Conservation (phyloP, 2,329 filamentous ascomycete species). For the Graphilbum fragrans region DNA sequence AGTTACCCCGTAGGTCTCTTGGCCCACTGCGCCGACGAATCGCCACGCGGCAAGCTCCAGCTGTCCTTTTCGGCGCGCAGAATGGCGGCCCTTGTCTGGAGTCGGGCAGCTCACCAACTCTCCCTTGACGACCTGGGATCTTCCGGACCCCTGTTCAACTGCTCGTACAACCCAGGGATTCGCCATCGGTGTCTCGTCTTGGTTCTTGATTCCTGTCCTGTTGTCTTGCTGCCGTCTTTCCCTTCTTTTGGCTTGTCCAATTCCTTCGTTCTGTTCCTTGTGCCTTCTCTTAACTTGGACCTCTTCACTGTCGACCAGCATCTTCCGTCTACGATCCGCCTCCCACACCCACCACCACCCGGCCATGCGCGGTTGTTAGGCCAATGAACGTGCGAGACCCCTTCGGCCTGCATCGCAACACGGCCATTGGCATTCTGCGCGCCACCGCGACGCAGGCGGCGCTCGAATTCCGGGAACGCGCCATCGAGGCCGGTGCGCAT, state of each 20-base stretch:
- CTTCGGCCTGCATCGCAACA: constrained; percentile 24
- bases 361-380: constrained; percentile 7
- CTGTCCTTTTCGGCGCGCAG: neutral
- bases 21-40: too few relatives aligned
- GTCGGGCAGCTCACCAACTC: too few relatives aligned
- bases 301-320: neutral
- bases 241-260: neutral
- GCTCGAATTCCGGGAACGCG: constrained; percentile 30
- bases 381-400: constrained; percentile 29
- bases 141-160: too few relatives aligned
- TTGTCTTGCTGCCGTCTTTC: neutral
- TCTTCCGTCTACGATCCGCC: neutral
- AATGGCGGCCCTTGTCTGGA: too few relatives aligned
- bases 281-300: neutral
- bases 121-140: too few relatives aligned
- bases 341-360: neutral
- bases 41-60: neutral
- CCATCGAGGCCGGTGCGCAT: constrained; percentile 35
- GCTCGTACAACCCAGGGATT: too few relatives aligned
- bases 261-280: neutral
- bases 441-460: constrained; percentile 32
- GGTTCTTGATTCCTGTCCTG: neutral
- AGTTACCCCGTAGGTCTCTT: too few relatives aligned
- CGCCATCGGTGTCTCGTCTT: too few relatives aligned
- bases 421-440: constrained; percentile 32